phyloP scores from a whole-genome alignment of 176 grass and related monocot species.

The Dendrocalamus sinicus region DNA sequence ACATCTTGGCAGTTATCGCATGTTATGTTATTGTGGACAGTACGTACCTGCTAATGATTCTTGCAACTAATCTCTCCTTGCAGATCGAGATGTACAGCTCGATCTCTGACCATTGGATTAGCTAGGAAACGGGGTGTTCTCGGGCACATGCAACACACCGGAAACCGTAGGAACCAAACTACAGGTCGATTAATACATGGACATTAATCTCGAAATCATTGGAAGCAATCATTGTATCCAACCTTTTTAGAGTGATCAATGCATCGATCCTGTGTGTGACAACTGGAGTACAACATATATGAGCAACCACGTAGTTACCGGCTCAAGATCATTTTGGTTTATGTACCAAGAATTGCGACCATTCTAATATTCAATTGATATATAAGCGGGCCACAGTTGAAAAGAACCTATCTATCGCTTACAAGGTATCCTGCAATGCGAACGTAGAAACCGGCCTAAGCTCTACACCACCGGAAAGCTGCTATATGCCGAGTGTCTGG shows the following conservation, averaged over 20 bases:
- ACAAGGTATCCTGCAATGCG: no score
- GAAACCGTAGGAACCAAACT: background rate
- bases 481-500: no score
- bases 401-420: no score
- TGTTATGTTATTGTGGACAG: background rate
- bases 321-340: background rate
- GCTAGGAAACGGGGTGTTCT: background rate
- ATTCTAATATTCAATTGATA: background rate
- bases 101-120: background rate
- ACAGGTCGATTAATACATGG: background rate
- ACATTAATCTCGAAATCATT: background rate
- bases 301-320: slow-evolving; percentile 20
- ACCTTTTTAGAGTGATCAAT: background rate
- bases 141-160: background rate
- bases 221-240: background rate
- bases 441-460: background rate
- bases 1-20: background rate
- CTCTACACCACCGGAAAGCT: no score
- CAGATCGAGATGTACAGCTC: background rate
- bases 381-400: no score
- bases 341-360: background rate
- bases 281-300: background rate
- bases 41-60: background rate
- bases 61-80: background rate
- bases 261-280: background rate